Evolutionary conservation across 2,329 filamentous ascomycete genomes (phyloP).

Genomic region (Colletotrichum sojae): DNA sequence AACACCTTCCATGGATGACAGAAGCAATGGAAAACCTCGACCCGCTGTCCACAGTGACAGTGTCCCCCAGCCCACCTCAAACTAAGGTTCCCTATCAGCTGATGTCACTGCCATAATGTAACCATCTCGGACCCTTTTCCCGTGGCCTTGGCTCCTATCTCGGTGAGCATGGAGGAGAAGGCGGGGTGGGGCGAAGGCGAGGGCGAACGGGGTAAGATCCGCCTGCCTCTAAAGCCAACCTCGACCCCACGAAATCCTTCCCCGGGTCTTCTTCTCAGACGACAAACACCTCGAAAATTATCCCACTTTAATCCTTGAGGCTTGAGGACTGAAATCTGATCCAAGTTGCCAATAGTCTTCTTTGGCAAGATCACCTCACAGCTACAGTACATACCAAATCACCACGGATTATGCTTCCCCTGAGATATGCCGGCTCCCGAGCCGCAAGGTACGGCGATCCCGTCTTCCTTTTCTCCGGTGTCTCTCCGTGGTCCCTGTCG

Average conservation of each 20-base stretch:
- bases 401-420: slow-evolving; percentile 19
- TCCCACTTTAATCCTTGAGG: background rate
- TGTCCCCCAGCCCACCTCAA: background rate
- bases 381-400: background rate
- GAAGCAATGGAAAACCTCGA: background rate
- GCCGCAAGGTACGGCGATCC: slow-evolving; percentile 28
- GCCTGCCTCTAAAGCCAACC: slow-evolving; percentile 4
- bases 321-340: background rate
- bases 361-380: slow-evolving; percentile 9
- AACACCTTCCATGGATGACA: background rate
- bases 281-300: background rate
- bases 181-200: background rate
- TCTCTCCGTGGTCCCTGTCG: background rate
- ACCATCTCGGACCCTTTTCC: slow-evolving; percentile 12
- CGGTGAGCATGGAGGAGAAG: background rate
- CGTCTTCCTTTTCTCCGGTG: background rate
- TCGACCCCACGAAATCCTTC: background rate
- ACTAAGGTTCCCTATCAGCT: slow-evolving; percentile 8
- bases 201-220: background rate
- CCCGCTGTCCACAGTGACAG: background rate
- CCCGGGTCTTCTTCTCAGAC: slow-evolving; percentile 27
- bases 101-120: slow-evolving; percentile 26
- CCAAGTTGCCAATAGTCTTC: slow-evolving; percentile 15
- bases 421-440: slow-evolving; percentile 25
- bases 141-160: slow-evolving; percentile 2